Base-by-base conservation (phyloP, 2,329 filamentous ascomycete species). In the Stagonosporopsis chrysanthemi region DNA sequence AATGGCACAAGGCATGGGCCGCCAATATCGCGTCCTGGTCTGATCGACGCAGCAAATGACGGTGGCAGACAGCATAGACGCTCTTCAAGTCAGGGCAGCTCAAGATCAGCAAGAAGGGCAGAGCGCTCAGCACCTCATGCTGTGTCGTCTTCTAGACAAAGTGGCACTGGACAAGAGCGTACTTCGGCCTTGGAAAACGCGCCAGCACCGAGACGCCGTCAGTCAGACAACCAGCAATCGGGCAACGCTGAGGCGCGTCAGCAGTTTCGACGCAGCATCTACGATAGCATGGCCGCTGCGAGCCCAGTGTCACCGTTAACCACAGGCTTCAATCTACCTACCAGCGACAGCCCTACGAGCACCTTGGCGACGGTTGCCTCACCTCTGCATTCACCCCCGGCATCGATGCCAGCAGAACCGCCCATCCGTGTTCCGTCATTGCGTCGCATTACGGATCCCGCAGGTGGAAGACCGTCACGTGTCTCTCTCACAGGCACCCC, bases 81-180 rank as follows among this genome's bases (percentile, higher is more conserved):
- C 81, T 71, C 82, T 77, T 60, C 82, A 61, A 74, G 79, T 69
- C 66, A 79, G 78, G 62, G 81, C 23, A 82, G 83, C 57, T 73
- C 72, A n/a, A 66, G 72, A 36, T 75, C 73, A 28, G 60, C 70
- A 26, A 68, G 71, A 23, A 67, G 75, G 69, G 73, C 52, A 50
- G 71, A 69, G 58, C 75, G 55, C 40, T 70, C 70, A 40, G 46
- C 64, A 39, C 59, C 67, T 36, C 55, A 70, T 12, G 51, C 61
- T 6, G 60, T 66, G n/a, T 56, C 68, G n/a, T 69, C 73, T 14
- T 53, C 51, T 11, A 67, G 81, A 48, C 82, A 83, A 39, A 83
- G 85, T 12, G 80, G 84, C 22, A 83, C 84, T 2, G 89, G 92
- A 68, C 75, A 75, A 17, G 70, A 76, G 17, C 64, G 73, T 9